Conservation (phyloP, 2,329 filamentous ascomycete genomes). For the Graphium sp. region DNA sequence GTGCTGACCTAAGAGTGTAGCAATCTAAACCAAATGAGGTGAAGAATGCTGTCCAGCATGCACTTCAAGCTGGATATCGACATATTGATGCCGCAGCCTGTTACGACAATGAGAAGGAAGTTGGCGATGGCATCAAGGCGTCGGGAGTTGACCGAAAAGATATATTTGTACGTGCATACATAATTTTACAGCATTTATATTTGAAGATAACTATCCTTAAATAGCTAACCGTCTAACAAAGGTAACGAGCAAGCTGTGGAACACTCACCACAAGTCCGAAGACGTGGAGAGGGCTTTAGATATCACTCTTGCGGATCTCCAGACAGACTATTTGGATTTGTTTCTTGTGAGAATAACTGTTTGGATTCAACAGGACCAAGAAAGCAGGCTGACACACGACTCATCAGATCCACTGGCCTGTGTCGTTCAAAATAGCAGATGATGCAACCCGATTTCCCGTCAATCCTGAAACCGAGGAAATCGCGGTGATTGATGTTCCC, state of each 20-base stretch:
- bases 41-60: slow-evolving; percentile 4
- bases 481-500: slow-evolving; percentile 15
- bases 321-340: slow-evolving; percentile 36
- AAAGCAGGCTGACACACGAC: no score
- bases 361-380: no score
- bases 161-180: slow-evolving; percentile 13
- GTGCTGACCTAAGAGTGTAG: no score
- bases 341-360: no score
- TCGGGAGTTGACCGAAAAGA: slow-evolving; percentile 24
- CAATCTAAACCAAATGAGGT: no score
- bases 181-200: no score
- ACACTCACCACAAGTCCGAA: slow-evolving; percentile 42
- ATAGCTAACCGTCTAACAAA: no score
- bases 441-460: slow-evolving; percentile 10
- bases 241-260: slow-evolving; percentile 40
- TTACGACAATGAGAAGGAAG: slow-evolving; percentile 28
- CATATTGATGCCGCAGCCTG: slow-evolving; percentile 49
- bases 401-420: slow-evolving; percentile 66
- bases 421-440: slow-evolving; percentile 30
- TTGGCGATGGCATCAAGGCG: slow-evolving; percentile 28
- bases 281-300: slow-evolving; percentile 37
- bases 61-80: slow-evolving; percentile 37
- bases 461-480: slow-evolving; percentile 25
- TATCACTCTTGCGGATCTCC: slow-evolving; percentile 36
- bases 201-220: no score